Evolutionary conservation across 148 eudicot genomes (phyloP).

Genomic region (Vaccinium darrowii): DNA sequence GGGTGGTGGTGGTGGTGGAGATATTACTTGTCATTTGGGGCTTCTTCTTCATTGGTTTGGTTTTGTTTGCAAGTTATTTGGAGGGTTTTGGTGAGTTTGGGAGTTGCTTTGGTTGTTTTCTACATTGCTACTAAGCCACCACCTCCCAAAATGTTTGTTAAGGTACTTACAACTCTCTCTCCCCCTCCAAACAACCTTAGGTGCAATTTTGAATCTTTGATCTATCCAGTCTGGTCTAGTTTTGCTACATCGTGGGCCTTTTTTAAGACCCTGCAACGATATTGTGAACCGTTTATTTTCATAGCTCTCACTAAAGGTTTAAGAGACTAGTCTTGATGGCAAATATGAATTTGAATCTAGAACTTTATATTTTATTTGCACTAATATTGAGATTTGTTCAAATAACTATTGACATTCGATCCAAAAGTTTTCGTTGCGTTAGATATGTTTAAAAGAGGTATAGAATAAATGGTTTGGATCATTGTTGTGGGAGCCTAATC

Average conservation of each 20-base stretch:
- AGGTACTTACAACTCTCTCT: constrained; percentile 35
- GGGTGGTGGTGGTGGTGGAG: constrained; percentile 37
- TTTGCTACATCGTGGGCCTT: background rate
- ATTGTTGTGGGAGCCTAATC: too few relatives aligned
- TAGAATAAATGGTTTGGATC: too few relatives aligned
- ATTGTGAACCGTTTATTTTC: background rate
- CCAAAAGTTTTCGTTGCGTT: too few relatives aligned
- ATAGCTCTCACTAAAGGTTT: too few relatives aligned
- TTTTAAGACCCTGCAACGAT: background rate
- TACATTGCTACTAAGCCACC: constrained; percentile 71
- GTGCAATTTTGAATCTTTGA: background rate
- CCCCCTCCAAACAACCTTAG: background rate
- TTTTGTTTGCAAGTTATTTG: constrained; percentile 56
- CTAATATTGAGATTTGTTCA: too few relatives aligned
- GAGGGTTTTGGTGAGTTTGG: constrained; percentile 61
- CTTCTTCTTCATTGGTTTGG: constrained; percentile 51
- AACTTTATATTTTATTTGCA: too few relatives aligned
- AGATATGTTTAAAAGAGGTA: too few relatives aligned
- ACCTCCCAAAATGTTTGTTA: constrained; percentile 45
- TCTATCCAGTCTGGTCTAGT: background rate
- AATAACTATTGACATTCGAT: too few relatives aligned
- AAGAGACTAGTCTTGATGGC: too few relatives aligned
- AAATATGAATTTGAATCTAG: too few relatives aligned
- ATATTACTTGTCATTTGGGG: constrained; percentile 42
- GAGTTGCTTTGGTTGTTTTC: constrained; percentile 64